These are phyloP conservation scores for Periconia sp. DNA, from an alignment of 2,329 filamentous ascomycete genomes.

Conservation along the genomic window DNA sequence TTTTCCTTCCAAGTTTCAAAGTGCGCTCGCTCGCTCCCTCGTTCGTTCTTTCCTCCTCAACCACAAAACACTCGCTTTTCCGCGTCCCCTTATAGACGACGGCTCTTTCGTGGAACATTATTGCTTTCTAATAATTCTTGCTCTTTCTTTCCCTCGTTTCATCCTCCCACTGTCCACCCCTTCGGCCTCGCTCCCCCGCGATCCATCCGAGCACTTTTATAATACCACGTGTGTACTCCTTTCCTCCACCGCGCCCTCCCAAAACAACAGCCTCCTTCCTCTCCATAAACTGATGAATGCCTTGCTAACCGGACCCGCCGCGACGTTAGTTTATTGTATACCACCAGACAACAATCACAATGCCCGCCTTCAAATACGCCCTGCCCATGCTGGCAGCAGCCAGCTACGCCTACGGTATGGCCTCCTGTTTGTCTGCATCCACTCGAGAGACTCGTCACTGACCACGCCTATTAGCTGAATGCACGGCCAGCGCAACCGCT, in stretches of 20 bases:
- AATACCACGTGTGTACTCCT: background rate
- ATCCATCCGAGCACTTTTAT: background rate
- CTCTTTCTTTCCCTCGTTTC: conserved; percentile 43
- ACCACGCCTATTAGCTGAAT: conserved; percentile 30
- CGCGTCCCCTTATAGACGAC: background rate
- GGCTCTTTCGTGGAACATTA: conserved; percentile 3
- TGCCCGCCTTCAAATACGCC: conserved; percentile 58
- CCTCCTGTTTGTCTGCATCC: background rate
- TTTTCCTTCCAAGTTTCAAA: conserved; percentile 13
- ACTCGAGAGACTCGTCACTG: conserved; percentile 16
- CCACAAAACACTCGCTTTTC: conserved; percentile 12
- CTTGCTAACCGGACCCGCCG: conserved; percentile 26
- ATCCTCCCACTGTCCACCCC: conserved; percentile 21
- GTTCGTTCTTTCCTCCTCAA: conserved; percentile 14
- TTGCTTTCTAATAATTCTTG: conserved; percentile 27
- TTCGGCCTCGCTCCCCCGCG: background rate
- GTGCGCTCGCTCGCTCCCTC: background rate
- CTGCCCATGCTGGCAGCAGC: conserved; percentile 59
- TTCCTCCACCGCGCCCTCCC: conserved; percentile 1
- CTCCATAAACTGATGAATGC: conserved; percentile 8
- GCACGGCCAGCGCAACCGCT: conserved; percentile 50
- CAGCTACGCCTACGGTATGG: conserved; percentile 55
- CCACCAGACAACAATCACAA: conserved; percentile 23
- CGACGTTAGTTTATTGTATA: conserved; percentile 24
- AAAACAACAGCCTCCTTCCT: conserved; percentile 7